Percentiles rank a stretch among this genome's conserved stretches.
phyloP scores from a whole-genome alignment of 768 basidiomycete genomes.

The Amanita polypyramis region DNA sequence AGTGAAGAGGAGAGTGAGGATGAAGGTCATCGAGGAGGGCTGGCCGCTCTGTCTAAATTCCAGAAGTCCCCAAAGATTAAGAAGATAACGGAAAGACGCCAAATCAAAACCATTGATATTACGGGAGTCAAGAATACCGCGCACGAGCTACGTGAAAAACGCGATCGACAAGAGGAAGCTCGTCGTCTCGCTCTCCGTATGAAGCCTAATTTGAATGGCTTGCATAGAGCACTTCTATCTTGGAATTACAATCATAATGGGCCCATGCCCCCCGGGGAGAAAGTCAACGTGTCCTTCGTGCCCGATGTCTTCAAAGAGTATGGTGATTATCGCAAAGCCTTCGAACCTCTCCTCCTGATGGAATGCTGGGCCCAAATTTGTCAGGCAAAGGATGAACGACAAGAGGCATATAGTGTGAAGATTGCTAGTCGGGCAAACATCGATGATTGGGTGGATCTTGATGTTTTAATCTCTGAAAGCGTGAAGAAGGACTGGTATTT shows the following conservation, averaged over 20 bases:
- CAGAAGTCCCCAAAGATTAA: slow-evolving; percentile 52
- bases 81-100: slow-evolving; percentile 48
- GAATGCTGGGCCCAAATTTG: slow-evolving; percentile 88
- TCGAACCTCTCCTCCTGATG: slow-evolving; percentile 76
- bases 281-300: slow-evolving; percentile 29
- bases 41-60: slow-evolving; percentile 47
- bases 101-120: slow-evolving; percentile 53
- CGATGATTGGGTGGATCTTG: slow-evolving; percentile 79
- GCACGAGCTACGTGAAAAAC: slow-evolving; percentile 27
- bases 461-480: slow-evolving; percentile 45
- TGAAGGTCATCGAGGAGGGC: slow-evolving; percentile 31
- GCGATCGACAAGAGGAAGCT: slow-evolving; percentile 49
- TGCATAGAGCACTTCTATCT: slow-evolving; percentile 70
- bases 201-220: slow-evolving; percentile 70
- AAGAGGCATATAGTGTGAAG: slow-evolving; percentile 46
- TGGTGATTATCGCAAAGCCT: slow-evolving; percentile 58
- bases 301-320: slow-evolving; percentile 59
- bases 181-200: slow-evolving; percentile 57
- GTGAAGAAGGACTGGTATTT: slow-evolving; percentile 66
- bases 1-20: slow-evolving; percentile 39
- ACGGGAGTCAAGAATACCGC: slow-evolving; percentile 33
- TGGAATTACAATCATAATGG: slow-evolving; percentile 78
- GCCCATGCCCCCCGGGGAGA: slow-evolving; percentile 47
- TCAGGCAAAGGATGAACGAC: slow-evolving; percentile 62
- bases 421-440: slow-evolving; percentile 60